Evolutionary conservation across 352 stramenopile species (phyloP).

Genomic region (Phytophthora citricola): DNA sequence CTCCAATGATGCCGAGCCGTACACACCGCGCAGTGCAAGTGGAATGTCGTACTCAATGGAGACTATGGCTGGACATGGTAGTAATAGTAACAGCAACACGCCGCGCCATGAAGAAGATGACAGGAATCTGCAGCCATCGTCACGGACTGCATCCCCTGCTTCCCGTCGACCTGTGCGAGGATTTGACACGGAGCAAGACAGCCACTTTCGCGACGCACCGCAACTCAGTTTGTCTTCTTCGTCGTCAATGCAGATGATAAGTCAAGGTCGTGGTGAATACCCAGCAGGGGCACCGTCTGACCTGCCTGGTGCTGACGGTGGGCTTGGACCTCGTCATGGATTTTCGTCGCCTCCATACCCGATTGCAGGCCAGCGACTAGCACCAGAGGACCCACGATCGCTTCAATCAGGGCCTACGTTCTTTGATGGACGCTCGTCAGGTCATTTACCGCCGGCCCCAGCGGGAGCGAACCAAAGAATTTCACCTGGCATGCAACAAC

Average conservation of each 20-base stretch:
- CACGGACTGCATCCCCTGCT: slow-evolving; percentile 27
- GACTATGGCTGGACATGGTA: slow-evolving; percentile 16
- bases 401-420: slow-evolving; percentile 22
- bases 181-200: slow-evolving; percentile 39
- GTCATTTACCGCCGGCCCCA: slow-evolving; percentile 9
- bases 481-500: slow-evolving; percentile 21
- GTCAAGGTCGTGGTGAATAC: slow-evolving; percentile 31
- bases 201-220: slow-evolving; percentile 31
- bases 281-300: slow-evolving; percentile 14
- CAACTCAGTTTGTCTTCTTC: slow-evolving; percentile 17
- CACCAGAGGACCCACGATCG: slow-evolving; percentile 23
- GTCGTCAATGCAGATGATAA: slow-evolving; percentile 22
- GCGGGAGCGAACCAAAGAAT: slow-evolving; percentile 21
- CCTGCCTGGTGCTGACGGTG: slow-evolving; percentile 14
- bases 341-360: slow-evolving; percentile 32
- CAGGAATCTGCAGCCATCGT: slow-evolving; percentile 23
- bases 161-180: slow-evolving; percentile 26
- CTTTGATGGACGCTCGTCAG: slow-evolving; percentile 27
- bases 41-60: slow-evolving; percentile 18
- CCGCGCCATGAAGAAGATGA: slow-evolving; percentile 19
- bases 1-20: slow-evolving; percentile 21
- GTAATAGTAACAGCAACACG: slow-evolving; percentile 35
- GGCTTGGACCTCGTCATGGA: slow-evolving; percentile 22
- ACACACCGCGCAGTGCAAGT: slow-evolving; percentile 16
- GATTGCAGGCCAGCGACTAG: slow-evolving; percentile 25